Conservation (phyloP, 2,329 filamentous ascomycete genomes). For the Xylaria sp. region DNA sequence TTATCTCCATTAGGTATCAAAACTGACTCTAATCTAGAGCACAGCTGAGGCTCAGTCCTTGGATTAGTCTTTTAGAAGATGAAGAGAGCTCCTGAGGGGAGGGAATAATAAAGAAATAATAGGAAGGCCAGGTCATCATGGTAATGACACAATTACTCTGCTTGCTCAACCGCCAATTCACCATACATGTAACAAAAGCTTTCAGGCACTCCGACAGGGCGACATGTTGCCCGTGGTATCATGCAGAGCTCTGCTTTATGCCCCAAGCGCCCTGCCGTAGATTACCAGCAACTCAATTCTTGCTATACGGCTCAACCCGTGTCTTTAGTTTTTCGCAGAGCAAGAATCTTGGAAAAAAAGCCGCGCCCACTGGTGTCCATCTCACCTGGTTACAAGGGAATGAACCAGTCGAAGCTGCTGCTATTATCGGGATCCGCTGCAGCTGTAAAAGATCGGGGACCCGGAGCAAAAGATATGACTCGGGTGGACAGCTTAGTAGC, state of each 20-base stretch:
- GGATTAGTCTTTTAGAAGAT: conserved; percentile 37
- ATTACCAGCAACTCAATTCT: conserved; percentile 22
- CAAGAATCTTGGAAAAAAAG: conserved; percentile 20
- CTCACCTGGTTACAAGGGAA: background rate
- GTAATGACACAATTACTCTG: conserved; percentile 32
- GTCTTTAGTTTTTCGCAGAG: conserved; percentile 18
- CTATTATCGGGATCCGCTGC: conserved; percentile 12
- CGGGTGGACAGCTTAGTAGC: conserved; percentile 62
- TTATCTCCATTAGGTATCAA: conserved; percentile 40
- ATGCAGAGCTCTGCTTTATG: conserved; percentile 23
- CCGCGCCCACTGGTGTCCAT: conserved; percentile 8
- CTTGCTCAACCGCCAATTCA: conserved; percentile 36
- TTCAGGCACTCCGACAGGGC: conserved; percentile 24
- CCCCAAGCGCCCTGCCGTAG: conserved; percentile 18
- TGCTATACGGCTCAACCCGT: conserved; percentile 22
- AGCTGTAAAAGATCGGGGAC: conserved; percentile 15
- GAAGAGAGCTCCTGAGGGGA: conserved; percentile 33
- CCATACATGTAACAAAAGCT: conserved; percentile 32
- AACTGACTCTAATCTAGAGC: conserved; percentile 33
- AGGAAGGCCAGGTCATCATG: conserved; percentile 37
- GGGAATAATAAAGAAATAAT: conserved; percentile 43
- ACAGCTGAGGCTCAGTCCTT: conserved; percentile 33
- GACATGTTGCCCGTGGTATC: conserved; percentile 22
- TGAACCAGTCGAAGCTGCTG: background rate
- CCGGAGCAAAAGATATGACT: conserved; percentile 24